Evolutionary conservation across 2,329 filamentous ascomycete species (phyloP).

Genomic region (Hymenoscyphus albidus): DNA sequence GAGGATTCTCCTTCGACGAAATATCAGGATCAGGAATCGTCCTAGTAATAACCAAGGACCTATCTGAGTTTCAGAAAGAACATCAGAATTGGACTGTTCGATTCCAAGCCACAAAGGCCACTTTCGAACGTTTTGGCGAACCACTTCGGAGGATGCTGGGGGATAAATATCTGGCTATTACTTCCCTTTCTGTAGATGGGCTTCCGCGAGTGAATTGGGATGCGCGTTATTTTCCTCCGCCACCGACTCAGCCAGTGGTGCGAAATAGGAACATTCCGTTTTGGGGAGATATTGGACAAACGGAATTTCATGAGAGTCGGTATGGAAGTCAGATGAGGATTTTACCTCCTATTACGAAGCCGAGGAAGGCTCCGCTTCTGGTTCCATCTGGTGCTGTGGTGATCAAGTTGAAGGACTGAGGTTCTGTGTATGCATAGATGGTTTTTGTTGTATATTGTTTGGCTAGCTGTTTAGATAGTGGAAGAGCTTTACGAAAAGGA

Average conservation of each 20-base stretch:
- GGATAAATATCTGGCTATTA: too few species aligned
- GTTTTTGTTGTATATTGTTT: background rate
- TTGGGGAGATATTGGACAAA: background rate
- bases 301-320: too few species aligned
- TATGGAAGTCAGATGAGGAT: background rate
- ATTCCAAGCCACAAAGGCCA: too few species aligned
- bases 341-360: background rate
- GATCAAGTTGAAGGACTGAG: background rate
- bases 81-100: too few species aligned
- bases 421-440: background rate
- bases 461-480: background rate
- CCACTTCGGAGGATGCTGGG: too few species aligned
- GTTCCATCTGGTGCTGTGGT: background rate
- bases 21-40: too few species aligned
- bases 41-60: too few species aligned
- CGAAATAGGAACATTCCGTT: background rate
- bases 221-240: background rate
- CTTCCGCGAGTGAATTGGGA: background rate
- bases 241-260: background rate
- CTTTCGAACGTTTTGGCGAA: too few species aligned
- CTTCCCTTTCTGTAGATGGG: background rate
- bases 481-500: background rate
- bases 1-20: too few species aligned
- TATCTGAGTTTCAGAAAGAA: too few species aligned
- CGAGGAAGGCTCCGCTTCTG: background rate